Conservation (phyloP, 179 eudicot genomes). For the Sideroxylon spinosum region DNA sequence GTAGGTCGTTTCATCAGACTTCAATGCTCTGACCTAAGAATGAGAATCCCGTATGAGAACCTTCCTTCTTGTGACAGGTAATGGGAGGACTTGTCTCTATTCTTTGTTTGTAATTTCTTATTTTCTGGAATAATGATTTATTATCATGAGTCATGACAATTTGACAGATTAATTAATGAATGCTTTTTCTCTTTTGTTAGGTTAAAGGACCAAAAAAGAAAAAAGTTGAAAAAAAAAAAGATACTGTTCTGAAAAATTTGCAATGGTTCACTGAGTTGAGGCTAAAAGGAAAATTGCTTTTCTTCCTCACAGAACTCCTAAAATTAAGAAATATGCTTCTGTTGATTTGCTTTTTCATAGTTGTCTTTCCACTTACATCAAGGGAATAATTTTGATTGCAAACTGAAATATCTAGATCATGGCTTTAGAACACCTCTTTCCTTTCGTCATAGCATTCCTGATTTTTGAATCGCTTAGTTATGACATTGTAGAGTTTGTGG, state of each 20-base stretch:
- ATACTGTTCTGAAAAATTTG: constrained; percentile 5
- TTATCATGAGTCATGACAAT: background rate
- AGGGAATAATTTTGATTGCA: background rate
- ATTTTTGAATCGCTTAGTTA: background rate
- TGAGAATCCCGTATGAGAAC: constrained; percentile 95
- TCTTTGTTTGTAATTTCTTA: background rate
- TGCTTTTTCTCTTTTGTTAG: background rate
- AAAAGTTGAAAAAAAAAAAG: background rate
- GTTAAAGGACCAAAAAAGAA: no score
- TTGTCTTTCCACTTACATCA: constrained; percentile 1
- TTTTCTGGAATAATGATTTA: background rate
- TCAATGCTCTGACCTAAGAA: constrained; percentile 91
- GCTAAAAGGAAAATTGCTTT: background rate
- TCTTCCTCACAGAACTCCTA: background rate
- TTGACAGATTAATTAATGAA: background rate
- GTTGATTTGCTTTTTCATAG: background rate
- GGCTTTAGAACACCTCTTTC: constrained; percentile 1
- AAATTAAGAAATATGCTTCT: background rate
- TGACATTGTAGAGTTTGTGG: background rate
- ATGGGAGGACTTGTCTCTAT: background rate
- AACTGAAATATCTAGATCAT: background rate
- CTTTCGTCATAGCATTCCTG: background rate
- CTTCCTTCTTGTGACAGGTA: constrained; percentile 98
- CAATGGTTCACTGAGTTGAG: background rate
- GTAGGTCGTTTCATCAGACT: constrained; percentile 97